phyloP scores from a whole-genome alignment of 2,329 filamentous ascomycete genomes.

The Fusarium sp. region DNA sequence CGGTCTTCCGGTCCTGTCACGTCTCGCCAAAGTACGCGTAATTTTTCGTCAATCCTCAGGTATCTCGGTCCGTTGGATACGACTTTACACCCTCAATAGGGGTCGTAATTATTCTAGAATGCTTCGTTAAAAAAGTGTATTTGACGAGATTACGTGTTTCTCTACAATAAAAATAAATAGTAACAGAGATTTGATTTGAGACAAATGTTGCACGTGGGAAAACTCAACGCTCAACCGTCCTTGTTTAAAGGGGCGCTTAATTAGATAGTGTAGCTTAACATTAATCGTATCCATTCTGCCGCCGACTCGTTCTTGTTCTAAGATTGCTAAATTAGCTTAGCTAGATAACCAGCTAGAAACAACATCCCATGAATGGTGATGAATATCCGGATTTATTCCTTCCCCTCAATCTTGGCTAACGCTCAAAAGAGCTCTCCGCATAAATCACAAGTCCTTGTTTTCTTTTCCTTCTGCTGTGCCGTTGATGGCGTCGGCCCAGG shows the following conservation, averaged over 20 bases:
- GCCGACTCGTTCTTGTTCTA: not conserved
- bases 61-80: not conserved
- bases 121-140: not conserved
- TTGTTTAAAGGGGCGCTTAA: not conserved
- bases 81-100: not conserved
- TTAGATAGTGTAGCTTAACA: not conserved
- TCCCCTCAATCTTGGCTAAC: not conserved
- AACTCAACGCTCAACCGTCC: not conserved
- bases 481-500: conserved; percentile 3
- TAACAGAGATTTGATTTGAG: not conserved
- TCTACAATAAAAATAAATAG: not conserved
- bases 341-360: not conserved
- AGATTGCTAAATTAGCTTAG: not conserved
- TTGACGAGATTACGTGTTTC: conserved; percentile 1
- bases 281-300: not conserved
- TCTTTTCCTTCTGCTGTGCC: not conserved
- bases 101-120: not conserved
- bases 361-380: not conserved
- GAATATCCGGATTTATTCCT: not conserved
- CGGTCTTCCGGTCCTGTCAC: not conserved
- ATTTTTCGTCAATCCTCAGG: not conserved
- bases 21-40: not conserved
- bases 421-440: not conserved
- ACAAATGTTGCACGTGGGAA: not conserved
- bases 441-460: not conserved